Conservation (phyloP, 768 basidiomycete genomes). For the Pleurotus pulmonarius region DNA sequence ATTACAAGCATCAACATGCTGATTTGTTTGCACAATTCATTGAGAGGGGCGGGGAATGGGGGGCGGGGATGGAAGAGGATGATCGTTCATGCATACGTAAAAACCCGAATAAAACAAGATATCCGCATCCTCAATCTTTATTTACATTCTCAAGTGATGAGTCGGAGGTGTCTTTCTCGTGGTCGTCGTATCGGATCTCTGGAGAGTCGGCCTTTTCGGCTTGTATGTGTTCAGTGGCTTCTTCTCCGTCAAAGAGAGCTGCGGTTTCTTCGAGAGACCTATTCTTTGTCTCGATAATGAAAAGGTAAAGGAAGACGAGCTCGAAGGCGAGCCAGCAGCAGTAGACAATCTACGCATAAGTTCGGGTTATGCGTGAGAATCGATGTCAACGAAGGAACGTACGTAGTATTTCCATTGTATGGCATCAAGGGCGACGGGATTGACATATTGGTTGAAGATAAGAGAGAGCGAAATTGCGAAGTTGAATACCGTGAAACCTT, state of each 20-base stretch:
- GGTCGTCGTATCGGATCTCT: constrained; percentile 20
- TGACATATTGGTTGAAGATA: constrained; percentile 88
- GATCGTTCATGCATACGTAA: too few relatives aligned
- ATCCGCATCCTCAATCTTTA: not conserved
- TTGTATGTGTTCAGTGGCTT: constrained; percentile 35
- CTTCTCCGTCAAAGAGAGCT: constrained; percentile 71
- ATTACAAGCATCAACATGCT: too few relatives aligned
- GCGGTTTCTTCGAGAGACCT: constrained; percentile 81
- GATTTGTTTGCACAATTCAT: too few relatives aligned
- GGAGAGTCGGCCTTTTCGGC: constrained; percentile 16
- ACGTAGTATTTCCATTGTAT: constrained; percentile 79
- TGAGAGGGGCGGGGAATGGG: too few relatives aligned
- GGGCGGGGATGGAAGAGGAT: too few relatives aligned
- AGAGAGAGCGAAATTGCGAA: constrained; percentile 74
- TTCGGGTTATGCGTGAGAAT: not conserved
- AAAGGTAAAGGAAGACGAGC: constrained; percentile 61
- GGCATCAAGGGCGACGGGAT: constrained; percentile 36
- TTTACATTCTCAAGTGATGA: constrained; percentile 25
- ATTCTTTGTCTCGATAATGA: constrained; percentile 68
- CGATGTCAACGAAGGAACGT: constrained; percentile 13
- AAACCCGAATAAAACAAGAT: too few relatives aligned
- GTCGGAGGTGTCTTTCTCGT: constrained; percentile 31
- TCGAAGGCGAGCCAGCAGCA: constrained; percentile 68
- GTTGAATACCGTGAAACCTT: constrained; percentile 81
- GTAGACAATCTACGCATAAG: constrained; percentile 54